Evolutionary conservation across 164 flowering plant species (phyloP).

Genomic region (Dillenia suffruticosa): DNA sequence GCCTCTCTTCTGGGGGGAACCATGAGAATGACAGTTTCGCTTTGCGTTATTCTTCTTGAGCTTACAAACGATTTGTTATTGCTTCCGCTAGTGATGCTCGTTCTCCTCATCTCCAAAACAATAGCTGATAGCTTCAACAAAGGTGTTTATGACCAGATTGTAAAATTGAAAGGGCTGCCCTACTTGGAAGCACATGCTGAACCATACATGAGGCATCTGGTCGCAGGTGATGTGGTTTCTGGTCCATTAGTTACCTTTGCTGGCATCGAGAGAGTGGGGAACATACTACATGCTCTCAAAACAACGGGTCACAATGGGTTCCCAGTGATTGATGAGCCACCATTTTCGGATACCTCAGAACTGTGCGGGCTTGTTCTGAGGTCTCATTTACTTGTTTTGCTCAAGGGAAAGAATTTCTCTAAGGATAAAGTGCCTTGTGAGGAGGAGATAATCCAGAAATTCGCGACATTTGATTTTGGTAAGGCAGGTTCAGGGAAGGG

Average conservation of each 20-base stretch:
- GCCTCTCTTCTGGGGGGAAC: conserved; percentile 40
- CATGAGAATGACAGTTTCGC: conserved; percentile 43
- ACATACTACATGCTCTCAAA: conserved; percentile 22
- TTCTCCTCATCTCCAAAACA: conserved; percentile 59
- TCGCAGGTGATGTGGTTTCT: conserved; percentile 26
- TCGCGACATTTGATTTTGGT: conserved; percentile 24
- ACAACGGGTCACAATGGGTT: conserved; percentile 28
- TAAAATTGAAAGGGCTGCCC: conserved; percentile 31
- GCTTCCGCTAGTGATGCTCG: conserved; percentile 34
- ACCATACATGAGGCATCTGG: conserved; percentile 30
- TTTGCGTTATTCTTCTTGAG: conserved; percentile 33
- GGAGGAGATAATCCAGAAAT: conserved; percentile 12
- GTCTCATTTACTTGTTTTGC: conserved; percentile 31
- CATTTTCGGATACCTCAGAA: conserved; percentile 21
- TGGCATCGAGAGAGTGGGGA: conserved; percentile 30
- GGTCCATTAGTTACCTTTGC: conserved; percentile 26
- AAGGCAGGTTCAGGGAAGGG: conserved; percentile 34
- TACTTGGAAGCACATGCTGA: conserved; percentile 33
- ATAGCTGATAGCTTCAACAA: conserved; percentile 69
- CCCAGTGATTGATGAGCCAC: conserved; percentile 31
- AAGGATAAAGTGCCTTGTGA: conserved; percentile 7
- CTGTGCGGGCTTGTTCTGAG: conserved; percentile 30
- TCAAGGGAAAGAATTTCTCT: conserved; percentile 24
- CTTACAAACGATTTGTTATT: conserved; percentile 29
- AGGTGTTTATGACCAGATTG: conserved; percentile 30